Evolutionary conservation across 306 rosid genomes (phyloP).

Genomic region (Castanea mollissima): DNA sequence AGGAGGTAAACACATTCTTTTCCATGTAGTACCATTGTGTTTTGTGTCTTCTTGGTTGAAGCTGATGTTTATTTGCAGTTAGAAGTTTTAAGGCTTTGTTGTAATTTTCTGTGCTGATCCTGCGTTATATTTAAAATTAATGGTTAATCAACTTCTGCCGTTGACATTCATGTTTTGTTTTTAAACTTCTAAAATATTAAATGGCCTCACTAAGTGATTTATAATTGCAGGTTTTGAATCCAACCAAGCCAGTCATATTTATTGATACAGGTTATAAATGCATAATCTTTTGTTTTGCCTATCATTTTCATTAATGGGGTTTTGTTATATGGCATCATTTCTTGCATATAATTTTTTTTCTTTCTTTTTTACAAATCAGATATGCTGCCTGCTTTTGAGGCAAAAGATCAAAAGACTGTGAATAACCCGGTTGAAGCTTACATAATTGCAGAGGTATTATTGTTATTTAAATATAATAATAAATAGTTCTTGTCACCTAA

Average conservation of each 20-base stretch:
- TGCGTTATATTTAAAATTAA: too few species aligned
- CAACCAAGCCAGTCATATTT: slow-evolving; percentile 78
- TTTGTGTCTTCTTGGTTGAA: not conserved
- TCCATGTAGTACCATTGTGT: slow-evolving; percentile 2
- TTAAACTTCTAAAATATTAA: not conserved
- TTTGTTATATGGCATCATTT: slow-evolving; percentile 2
- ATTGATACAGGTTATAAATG: slow-evolving; percentile 68
- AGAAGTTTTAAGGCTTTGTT: not conserved
- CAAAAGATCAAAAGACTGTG: slow-evolving; percentile 59
- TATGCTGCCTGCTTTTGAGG: slow-evolving; percentile 78
- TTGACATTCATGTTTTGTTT: not conserved
- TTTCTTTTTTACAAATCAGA: slow-evolving; percentile 38
- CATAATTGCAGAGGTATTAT: slow-evolving; percentile 64
- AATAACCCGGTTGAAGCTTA: slow-evolving; percentile 84
- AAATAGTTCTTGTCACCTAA: not conserved
- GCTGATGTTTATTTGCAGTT: not conserved
- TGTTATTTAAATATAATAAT: slow-evolving; percentile 2
- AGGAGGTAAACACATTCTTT: slow-evolving; percentile 47
- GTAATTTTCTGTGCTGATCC: not conserved
- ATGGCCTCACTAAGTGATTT: not conserved
- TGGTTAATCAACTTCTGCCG: too few species aligned
- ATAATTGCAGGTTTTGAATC: slow-evolving; percentile 69
- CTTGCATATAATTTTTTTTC: slow-evolving; percentile 15
- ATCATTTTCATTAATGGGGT: not conserved
- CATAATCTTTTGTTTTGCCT: slow-evolving; percentile 12